phyloP scores from a whole-genome alignment of 1,139 yeast species.

The Candida freyschussii region DNA sequence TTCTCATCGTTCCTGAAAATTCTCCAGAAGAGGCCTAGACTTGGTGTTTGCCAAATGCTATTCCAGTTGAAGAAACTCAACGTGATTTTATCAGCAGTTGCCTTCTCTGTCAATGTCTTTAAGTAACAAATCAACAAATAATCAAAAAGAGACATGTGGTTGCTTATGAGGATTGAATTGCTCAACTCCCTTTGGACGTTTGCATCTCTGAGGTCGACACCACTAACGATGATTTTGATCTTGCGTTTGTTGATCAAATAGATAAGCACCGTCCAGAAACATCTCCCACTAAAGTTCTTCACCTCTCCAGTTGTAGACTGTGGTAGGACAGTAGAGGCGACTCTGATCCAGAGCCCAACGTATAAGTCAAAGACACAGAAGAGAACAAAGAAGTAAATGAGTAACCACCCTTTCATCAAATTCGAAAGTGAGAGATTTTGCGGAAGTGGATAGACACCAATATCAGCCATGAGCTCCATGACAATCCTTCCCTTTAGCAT shows the following conservation, averaged over 20 bases:
- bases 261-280: slow-evolving; percentile 21
- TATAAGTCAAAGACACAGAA: slow-evolving; percentile 11
- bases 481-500: no score
- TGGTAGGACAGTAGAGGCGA: slow-evolving; percentile 8
- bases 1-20: slow-evolving; percentile 54
- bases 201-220: slow-evolving; percentile 21
- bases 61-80: slow-evolving; percentile 59
- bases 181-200: slow-evolving; percentile 13
- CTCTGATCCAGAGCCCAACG: slow-evolving; percentile 9
- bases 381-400: slow-evolving; percentile 7
- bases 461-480: slow-evolving; percentile 17
- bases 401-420: slow-evolving; percentile 18
- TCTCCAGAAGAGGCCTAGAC: slow-evolving; percentile 36
- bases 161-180: slow-evolving; percentile 21
- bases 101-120: slow-evolving; percentile 21
- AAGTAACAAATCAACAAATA: slow-evolving; percentile 26
- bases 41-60: slow-evolving; percentile 52
- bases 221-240: slow-evolving; percentile 23
- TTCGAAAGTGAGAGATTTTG: slow-evolving; percentile 12
- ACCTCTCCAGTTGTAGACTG: slow-evolving; percentile 10
- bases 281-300: slow-evolving; percentile 5
- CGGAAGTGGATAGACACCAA: slow-evolving; percentile 22
- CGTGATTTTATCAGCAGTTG: slow-evolving; percentile 15
- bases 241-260: slow-evolving; percentile 22
- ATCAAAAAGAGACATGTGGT: slow-evolving; percentile 28